Conservation (phyloP, 805 yeast genomes). For the Candida chilensis region DNA sequence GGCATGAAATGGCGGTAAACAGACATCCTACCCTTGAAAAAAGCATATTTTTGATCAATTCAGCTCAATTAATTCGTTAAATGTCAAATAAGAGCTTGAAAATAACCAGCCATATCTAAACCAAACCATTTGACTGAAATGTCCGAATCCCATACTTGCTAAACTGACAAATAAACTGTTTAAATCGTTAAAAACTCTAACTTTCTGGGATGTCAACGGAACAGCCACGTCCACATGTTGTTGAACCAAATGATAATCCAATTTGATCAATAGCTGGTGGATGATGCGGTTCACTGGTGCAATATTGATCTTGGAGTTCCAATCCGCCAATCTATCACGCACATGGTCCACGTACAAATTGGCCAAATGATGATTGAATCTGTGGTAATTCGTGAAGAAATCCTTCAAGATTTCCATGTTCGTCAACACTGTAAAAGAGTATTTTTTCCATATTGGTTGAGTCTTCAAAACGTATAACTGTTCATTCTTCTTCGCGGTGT, state of each 20-base stretch:
- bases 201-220: no score
- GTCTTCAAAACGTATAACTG: constrained; percentile 22
- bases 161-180: constrained; percentile 29
- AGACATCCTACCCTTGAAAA: no score
- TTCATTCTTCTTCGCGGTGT: constrained; percentile 9
- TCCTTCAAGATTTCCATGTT: background rate
- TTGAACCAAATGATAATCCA: no score
- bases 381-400: no score
- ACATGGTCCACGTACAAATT: no score
- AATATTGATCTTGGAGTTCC: no score
- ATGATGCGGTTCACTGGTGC: no score
- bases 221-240: no score
- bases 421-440: constrained; percentile 8
- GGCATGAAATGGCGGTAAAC: no score
- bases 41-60: no score
- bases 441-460: constrained; percentile 17
- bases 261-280: background rate
- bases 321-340: no score
- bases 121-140: constrained; percentile 91
- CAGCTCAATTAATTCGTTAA: constrained; percentile 63
- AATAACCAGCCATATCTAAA: constrained; percentile 84
- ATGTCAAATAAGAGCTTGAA: constrained; percentile 66
- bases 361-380: no score
- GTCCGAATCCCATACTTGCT: constrained; percentile 76
- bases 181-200: constrained; percentile 28